Percentiles rank a stretch among this genome's conserved stretches.
Evolutionary conservation across 139 green algal genomes (phyloP).

Genomic region (Chlorella sp.): DNA sequence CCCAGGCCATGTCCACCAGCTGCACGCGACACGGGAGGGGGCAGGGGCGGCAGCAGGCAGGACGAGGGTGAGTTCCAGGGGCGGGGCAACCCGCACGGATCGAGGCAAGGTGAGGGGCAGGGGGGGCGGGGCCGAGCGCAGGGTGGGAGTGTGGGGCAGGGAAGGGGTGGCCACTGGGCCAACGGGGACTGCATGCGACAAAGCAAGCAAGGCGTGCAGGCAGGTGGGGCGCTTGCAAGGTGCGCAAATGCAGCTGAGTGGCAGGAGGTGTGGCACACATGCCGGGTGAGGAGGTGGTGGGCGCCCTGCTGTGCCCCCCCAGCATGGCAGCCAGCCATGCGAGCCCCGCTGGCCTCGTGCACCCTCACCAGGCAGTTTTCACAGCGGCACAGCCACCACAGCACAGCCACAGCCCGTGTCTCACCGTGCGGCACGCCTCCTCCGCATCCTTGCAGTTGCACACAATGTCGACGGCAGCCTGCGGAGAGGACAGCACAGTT

Average conservation of each 20-base stretch:
- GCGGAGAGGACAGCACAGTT: not conserved
- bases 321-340: not conserved
- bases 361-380: not conserved
- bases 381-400: not conserved
- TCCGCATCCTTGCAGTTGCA: not conserved
- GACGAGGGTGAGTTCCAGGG: no score
- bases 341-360: not conserved
- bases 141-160: not conserved
- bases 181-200: not conserved
- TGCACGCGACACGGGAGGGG: slow-evolving; percentile 35
- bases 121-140: no score
- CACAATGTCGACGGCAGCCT: slow-evolving; percentile 22
- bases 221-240: no score
- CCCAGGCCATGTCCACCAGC: slow-evolving; percentile 81
- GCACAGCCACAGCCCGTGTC: not conserved
- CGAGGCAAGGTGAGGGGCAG: not conserved
- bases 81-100: no score
- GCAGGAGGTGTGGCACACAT: no score
- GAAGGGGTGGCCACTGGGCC: not conserved
- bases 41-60: not conserved
- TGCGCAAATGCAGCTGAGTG: no score
- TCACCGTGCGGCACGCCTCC: slow-evolving; percentile 27
- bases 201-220: not conserved
- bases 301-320: no score
- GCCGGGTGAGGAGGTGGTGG: no score